Percentiles rank a stretch among this genome's conserved stretches.
phyloP scores from a whole-genome alignment of 2,329 filamentous ascomycete species.

The Rachicladosporium sp. region DNA sequence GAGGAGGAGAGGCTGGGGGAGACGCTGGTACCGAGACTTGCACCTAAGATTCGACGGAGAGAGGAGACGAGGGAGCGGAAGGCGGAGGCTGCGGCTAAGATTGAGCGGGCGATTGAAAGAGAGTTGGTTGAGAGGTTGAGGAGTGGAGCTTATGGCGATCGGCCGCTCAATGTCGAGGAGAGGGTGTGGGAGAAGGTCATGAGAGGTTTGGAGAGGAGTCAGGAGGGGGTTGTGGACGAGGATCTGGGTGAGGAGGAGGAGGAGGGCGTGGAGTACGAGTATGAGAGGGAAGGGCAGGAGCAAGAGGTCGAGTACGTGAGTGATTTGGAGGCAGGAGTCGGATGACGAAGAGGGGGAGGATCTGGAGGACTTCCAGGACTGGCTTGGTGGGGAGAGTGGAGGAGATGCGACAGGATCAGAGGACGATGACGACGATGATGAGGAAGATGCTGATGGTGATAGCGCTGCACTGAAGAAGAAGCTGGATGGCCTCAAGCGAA shows the following conservation, averaged over 20 bases:
- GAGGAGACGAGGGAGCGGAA: constrained; percentile 39
- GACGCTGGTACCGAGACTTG: constrained; percentile 73
- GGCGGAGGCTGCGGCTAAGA: constrained; percentile 57
- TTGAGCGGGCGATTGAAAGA: constrained; percentile 89
- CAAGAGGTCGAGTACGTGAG: constrained; percentile 73
- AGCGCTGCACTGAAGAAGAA: constrained; percentile 46
- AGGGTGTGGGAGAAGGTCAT: constrained; percentile 96
- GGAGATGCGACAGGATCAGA: constrained; percentile 40
- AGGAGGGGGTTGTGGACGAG: constrained; percentile 70
- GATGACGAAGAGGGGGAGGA: constrained; percentile 60
- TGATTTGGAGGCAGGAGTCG: constrained; percentile 60
- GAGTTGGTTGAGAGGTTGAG: constrained; percentile 84
- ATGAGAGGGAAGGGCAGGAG: constrained; percentile 46
- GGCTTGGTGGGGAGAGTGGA: constrained; percentile 62
- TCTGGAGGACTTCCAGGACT: constrained; percentile 88
- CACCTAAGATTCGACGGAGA: constrained; percentile 63
- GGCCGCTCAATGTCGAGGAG: constrained; percentile 89
- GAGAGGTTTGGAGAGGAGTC: constrained; percentile 73
- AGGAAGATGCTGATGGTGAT: constrained; percentile 38
- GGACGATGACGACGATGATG: constrained; percentile 41
- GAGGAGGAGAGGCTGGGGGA: constrained; percentile 87
- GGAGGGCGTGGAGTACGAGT: constrained; percentile 49
- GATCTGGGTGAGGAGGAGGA: constrained; percentile 76
- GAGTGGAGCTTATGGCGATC: constrained; percentile 87
- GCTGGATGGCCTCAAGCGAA: constrained; percentile 43